Conservation (phyloP, 2,329 filamentous ascomycete species). For the Apiospora kogelbergensis region DNA sequence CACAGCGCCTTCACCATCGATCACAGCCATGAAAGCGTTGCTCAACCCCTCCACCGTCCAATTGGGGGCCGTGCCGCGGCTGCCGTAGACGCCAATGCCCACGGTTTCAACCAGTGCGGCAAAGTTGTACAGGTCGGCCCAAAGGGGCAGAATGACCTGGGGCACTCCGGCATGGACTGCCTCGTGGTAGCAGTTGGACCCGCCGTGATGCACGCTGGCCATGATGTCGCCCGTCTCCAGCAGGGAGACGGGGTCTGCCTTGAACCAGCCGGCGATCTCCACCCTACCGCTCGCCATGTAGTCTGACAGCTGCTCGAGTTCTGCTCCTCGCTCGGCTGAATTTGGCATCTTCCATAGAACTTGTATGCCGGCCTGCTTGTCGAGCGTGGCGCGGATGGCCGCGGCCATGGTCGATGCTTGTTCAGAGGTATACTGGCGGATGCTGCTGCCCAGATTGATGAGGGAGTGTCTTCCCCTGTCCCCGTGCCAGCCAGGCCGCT, state of each 20-base stretch:
- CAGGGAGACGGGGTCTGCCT: neutral
- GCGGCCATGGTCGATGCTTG: neutral
- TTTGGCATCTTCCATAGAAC: neutral
- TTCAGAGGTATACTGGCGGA: neutral
- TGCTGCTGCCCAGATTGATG: neutral
- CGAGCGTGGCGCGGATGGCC: neutral
- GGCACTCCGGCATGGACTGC: neutral
- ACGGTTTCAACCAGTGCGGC: neutral
- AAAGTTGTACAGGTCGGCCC: neutral
- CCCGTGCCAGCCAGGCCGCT: neutral
- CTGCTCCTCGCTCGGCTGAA: neutral
- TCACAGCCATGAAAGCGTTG: neutral
- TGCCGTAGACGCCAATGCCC: neutral
- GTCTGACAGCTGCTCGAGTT: neutral
- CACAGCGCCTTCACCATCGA: neutral
- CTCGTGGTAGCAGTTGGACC: slow-evolving; percentile 3
- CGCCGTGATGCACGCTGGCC: neutral
- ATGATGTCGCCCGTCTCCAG: neutral
- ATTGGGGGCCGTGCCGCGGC: neutral
- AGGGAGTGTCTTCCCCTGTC: neutral
- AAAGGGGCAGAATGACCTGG: neutral
- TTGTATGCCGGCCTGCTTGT: neutral
- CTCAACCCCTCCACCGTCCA: neutral
- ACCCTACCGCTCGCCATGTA: neutral
- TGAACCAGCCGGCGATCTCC: neutral